phyloP scores from a whole-genome alignment of 2,329 filamentous ascomycete species.

The Fusarium nisikadoi region DNA sequence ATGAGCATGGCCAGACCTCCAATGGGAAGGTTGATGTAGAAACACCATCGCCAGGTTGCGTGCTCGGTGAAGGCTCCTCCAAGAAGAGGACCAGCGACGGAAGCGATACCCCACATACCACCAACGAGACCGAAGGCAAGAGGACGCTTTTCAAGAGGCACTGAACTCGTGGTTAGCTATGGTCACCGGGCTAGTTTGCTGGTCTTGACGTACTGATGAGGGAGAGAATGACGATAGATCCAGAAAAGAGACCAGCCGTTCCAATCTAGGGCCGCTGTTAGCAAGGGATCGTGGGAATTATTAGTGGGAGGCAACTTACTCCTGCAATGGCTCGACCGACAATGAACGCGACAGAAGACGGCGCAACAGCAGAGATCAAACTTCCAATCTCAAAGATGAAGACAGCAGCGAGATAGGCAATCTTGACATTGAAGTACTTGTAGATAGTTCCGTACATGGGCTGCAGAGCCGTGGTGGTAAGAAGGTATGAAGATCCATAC shows the following conservation, averaged over 20 bases:
- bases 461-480: slow-evolving; percentile 61
- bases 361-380: slow-evolving; percentile 57
- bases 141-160: slow-evolving; percentile 65
- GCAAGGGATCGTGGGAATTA: neutral
- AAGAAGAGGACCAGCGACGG: slow-evolving; percentile 61
- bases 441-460: slow-evolving; percentile 62
- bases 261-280: slow-evolving; percentile 51
- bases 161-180: slow-evolving; percentile 35
- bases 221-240: slow-evolving; percentile 60
- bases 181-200: neutral
- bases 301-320: slow-evolving; percentile 33
- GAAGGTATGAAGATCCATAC: slow-evolving; percentile 62
- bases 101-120: slow-evolving; percentile 66
- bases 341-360: slow-evolving; percentile 60
- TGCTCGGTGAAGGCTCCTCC: slow-evolving; percentile 63
- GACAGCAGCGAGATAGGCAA: slow-evolving; percentile 55
- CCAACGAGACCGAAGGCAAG: slow-evolving; percentile 65
- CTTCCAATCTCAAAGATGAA: slow-evolving; percentile 59
- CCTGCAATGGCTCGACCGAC: slow-evolving; percentile 63
- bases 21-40: slow-evolving; percentile 60
- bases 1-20: slow-evolving; percentile 59
- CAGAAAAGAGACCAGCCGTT: slow-evolving; percentile 62
- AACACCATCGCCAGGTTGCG: slow-evolving; percentile 64
- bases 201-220: slow-evolving; percentile 49
- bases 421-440: slow-evolving; percentile 62